phyloP scores from a whole-genome alignment of 139 green algal species.

The Axilococcus clingmanii region DNA sequence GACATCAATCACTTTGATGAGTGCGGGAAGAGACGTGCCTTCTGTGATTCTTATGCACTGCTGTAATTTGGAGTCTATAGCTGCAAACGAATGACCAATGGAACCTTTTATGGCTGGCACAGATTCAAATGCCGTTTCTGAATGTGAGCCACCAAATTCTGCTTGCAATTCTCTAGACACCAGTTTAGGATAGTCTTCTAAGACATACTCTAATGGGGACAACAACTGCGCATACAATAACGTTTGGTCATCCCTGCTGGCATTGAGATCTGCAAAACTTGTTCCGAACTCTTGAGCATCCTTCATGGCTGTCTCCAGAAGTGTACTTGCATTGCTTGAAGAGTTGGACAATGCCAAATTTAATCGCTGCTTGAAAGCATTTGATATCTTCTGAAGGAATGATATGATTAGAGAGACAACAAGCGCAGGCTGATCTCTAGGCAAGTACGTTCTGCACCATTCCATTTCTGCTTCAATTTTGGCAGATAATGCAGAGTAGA shows the following conservation, averaged over 20 bases:
- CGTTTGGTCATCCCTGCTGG: too few species aligned
- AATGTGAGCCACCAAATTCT: slow-evolving; percentile 1
- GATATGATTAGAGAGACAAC: slow-evolving; percentile 32
- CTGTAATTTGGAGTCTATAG: slow-evolving; percentile 20
- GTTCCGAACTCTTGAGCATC: too few species aligned
- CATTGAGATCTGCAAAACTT: too few species aligned
- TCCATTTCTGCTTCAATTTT: slow-evolving; percentile 40
- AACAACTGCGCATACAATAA: too few species aligned
- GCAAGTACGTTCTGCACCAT: slow-evolving; percentile 48
- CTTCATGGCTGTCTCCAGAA: too few species aligned
- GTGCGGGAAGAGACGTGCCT: slow-evolving; percentile 47
- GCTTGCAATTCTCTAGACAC: too few species aligned
- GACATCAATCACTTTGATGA: slow-evolving; percentile 45
- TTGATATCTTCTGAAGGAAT: slow-evolving; percentile 21
- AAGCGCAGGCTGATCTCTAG: slow-evolving; percentile 28
- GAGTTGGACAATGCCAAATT: slow-evolving; percentile 24
- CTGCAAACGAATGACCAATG: slow-evolving; percentile 1
- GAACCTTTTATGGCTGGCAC: slow-evolving; percentile 9
- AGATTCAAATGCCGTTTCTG: too few species aligned
- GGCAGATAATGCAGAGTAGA: slow-evolving; percentile 53
- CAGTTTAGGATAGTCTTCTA: too few species aligned
- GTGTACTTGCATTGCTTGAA: too few species aligned
- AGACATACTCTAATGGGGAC: too few species aligned
- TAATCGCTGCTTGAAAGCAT: slow-evolving; percentile 24
- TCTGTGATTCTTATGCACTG: slow-evolving; percentile 42